phyloP scores from a whole-genome alignment of 2,329 filamentous ascomycete genomes.

The Diaporthe vexans region DNA sequence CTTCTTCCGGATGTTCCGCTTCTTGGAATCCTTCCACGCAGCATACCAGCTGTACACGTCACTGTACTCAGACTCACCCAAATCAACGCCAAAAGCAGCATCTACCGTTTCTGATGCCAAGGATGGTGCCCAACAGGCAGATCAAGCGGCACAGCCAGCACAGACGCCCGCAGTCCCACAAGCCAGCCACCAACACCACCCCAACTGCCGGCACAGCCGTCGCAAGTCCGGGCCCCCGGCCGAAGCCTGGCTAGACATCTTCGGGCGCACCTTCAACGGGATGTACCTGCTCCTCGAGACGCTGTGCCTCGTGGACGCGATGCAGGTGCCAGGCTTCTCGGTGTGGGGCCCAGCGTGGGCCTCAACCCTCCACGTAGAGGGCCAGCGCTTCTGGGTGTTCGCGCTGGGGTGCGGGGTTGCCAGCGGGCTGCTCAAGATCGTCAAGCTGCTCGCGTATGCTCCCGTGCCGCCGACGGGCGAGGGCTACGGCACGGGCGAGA shows the following conservation, averaged over 20 bases:
- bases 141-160: background rate
- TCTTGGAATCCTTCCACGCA: conserved; percentile 70
- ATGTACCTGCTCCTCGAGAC: conserved; percentile 78
- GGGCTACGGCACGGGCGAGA: conserved; percentile 47
- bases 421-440: conserved; percentile 57
- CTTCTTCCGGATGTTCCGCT: conserved; percentile 78
- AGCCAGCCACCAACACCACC: conserved; percentile 41
- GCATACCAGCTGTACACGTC: conserved; percentile 60
- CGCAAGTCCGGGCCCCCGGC: conserved; percentile 44
- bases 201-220: conserved; percentile 39
- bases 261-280: conserved; percentile 72
- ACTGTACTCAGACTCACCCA: conserved; percentile 41
- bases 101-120: background rate
- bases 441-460: conserved; percentile 53
- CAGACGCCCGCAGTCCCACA: conserved; percentile 2
- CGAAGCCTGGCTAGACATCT: conserved; percentile 66
- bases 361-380: conserved; percentile 66
- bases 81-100: conserved; percentile 22
- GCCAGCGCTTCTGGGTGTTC: conserved; percentile 79
- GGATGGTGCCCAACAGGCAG: background rate
- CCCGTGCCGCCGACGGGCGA: conserved; percentile 52
- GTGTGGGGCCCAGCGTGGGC: conserved; percentile 67
- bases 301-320: conserved; percentile 69
- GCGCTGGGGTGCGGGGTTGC: conserved; percentile 67
- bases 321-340: conserved; percentile 59